Conservation (phyloP, 352 stramenopile genomes). For the Nothophytophthora sp. region DNA sequence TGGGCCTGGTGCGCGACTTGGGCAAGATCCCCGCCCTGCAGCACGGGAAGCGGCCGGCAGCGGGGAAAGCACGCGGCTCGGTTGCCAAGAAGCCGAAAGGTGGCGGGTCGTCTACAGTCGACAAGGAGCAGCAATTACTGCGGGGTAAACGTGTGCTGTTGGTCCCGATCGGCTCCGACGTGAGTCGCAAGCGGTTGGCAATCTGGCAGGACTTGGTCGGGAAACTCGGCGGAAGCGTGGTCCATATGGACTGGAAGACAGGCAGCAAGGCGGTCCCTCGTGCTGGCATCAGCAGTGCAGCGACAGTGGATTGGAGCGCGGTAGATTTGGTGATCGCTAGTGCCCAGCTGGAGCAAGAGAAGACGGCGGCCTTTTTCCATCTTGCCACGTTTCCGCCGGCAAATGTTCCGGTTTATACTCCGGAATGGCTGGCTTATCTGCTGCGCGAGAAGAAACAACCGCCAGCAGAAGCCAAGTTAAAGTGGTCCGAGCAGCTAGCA, state of each 20-base stretch:
- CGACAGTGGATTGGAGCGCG: conserved; percentile 35
- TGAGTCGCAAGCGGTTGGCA: conserved; percentile 63
- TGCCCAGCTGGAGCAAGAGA: conserved; percentile 37
- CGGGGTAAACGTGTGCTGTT: conserved; percentile 45
- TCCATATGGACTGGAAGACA: conserved; percentile 14
- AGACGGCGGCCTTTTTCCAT: conserved; percentile 30
- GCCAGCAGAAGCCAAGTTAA: conserved; percentile 16
- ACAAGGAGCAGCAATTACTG: conserved; percentile 23
- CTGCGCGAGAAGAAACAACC: conserved; percentile 45
- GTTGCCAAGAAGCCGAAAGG: conserved; percentile 28
- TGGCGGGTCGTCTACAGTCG: neutral
- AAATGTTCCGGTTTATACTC: conserved; percentile 43
- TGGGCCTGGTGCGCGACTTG: conserved; percentile 21
- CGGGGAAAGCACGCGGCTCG: conserved; percentile 21
- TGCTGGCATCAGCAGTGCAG: neutral
- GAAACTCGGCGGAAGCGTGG: conserved; percentile 49
- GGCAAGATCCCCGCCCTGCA: conserved; percentile 26
- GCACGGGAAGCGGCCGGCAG: conserved; percentile 15
- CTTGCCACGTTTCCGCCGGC: conserved; percentile 32
- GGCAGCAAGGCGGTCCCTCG: conserved; percentile 1
- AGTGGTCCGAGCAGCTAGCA: conserved; percentile 43
- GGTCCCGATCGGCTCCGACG: conserved; percentile 56
- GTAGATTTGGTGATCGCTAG: conserved; percentile 57
- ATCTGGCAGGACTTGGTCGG: conserved; percentile 63
- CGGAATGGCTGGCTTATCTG: conserved; percentile 69